These are phyloP conservation scores for Trichoderma asperellum DNA, from an alignment of 2,329 filamentous ascomycete species.

Conservation along the genomic window DNA sequence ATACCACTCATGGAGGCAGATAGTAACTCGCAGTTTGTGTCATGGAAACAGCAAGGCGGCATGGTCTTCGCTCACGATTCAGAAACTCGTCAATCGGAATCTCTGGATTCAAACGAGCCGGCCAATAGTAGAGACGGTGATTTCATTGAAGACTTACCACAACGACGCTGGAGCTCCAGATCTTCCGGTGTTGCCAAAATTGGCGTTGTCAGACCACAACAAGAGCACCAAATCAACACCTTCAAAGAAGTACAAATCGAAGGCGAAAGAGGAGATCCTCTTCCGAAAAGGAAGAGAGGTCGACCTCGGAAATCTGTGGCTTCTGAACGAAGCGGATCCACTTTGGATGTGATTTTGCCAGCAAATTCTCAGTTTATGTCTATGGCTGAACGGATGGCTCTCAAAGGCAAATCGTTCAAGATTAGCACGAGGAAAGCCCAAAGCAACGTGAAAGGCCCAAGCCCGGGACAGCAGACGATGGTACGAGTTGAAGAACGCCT, in stretches of 20 bases:
- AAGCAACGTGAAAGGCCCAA: background rate
- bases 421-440: conserved; percentile 47
- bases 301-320: conserved; percentile 36
- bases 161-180: conserved; percentile 34
- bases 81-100: conserved; percentile 30
- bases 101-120: conserved; percentile 31
- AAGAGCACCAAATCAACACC: conserved; percentile 4
- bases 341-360: conserved; percentile 26
- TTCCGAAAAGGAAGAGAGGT: conserved; percentile 28
- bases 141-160: conserved; percentile 22
- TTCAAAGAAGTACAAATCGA: conserved; percentile 1
- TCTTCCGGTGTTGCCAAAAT: conserved; percentile 37
- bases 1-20: background rate
- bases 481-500: background rate
- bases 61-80: conserved; percentile 23
- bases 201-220: conserved; percentile 29
- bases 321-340: conserved; percentile 8
- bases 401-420: conserved; percentile 58
- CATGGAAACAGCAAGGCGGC: conserved; percentile 10
- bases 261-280: background rate
- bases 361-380: conserved; percentile 51
- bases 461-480: background rate
- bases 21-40: background rate
- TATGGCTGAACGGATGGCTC: conserved; percentile 60
- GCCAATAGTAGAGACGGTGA: conserved; percentile 15